These are phyloP conservation scores for Leccinum subgranulosum DNA, from an alignment of 768 basidiomycete genomes.

Conservation along the genomic window DNA sequence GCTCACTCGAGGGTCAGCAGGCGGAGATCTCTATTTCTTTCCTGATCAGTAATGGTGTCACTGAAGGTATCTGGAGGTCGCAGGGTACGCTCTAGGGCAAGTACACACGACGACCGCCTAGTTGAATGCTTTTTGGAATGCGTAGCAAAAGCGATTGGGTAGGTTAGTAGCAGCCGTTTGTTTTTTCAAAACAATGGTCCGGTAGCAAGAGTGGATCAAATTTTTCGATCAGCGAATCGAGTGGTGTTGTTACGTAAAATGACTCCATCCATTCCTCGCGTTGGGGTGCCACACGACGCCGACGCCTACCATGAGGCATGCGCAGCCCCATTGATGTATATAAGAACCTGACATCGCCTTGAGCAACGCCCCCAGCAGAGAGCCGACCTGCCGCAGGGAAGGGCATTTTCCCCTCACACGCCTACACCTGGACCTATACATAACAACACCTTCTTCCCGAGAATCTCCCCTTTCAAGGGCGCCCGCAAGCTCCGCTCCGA, in stretches of 20 bases:
- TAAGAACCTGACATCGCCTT: slow-evolving; percentile 20
- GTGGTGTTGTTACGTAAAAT: slow-evolving; percentile 19
- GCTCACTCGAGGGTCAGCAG: slow-evolving; percentile 75
- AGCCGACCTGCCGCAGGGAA: slow-evolving; percentile 3
- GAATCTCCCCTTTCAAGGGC: slow-evolving; percentile 1
- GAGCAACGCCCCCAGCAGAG: slow-evolving; percentile 9
- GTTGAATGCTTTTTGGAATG: slow-evolving; percentile 11
- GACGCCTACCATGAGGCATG: slow-evolving; percentile 14
- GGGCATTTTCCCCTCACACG: slow-evolving; percentile 18
- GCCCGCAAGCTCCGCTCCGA: slow-evolving; percentile 23
- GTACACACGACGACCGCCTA: slow-evolving; percentile 21
- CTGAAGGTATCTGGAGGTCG: slow-evolving; percentile 40
- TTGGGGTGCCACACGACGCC: slow-evolving; percentile 1
- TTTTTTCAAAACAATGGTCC: background rate
- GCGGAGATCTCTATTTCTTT: slow-evolving; percentile 78
- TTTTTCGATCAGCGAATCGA: slow-evolving; percentile 17
- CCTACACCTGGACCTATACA: slow-evolving; percentile 14
- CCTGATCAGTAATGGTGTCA: slow-evolving; percentile 72
- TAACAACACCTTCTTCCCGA: slow-evolving; percentile 7
- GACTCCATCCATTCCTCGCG: slow-evolving; percentile 10
- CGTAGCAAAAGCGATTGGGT: slow-evolving; percentile 27
- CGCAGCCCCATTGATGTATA: slow-evolving; percentile 4
- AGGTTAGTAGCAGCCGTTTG: background rate
- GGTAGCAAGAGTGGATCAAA: slow-evolving; percentile 11
- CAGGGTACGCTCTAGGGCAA: slow-evolving; percentile 19